These are phyloP conservation scores for Vitis hybrid DNA, from an alignment of 177 flowering plant genomes.

Conservation along the genomic window DNA sequence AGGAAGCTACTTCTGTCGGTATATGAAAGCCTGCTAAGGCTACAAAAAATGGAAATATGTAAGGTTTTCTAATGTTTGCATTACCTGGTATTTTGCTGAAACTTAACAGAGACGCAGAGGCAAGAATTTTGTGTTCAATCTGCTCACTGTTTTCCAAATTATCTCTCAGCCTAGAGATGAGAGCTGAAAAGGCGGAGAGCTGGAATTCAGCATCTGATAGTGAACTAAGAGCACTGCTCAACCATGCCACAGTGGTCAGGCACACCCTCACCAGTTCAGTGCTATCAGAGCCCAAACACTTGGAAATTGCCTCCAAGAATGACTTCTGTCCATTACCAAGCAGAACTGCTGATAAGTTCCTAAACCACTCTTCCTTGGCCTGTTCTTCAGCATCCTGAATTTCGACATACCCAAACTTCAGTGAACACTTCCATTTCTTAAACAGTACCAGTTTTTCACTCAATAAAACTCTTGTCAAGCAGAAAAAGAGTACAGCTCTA, in stretches of 20 bases:
- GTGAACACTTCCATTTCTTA: neutral
- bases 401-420: neutral
- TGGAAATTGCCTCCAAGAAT: constrained; percentile 47
- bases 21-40: too few species aligned
- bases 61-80: constrained; percentile 1
- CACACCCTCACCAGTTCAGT: constrained; percentile 42
- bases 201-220: constrained; percentile 43
- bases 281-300: constrained; percentile 43
- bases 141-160: constrained; percentile 37
- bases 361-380: constrained; percentile 48
- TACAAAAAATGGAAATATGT: too few species aligned
- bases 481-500: neutral
- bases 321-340: constrained; percentile 46
- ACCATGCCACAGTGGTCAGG: constrained; percentile 58
- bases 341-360: constrained; percentile 40
- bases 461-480: neutral
- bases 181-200: constrained; percentile 52
- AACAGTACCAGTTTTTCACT: neutral
- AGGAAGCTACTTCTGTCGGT: too few species aligned
- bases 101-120: constrained; percentile 55
- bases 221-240: constrained; percentile 53
- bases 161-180: constrained; percentile 45
- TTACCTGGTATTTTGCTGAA: constrained; percentile 65
- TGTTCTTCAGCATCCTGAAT: constrained; percentile 55
- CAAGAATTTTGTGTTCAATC: constrained; percentile 53